Evolutionary conservation across 352 stramenopile species (phyloP).

Genomic region (Pythium oligandrum): DNA sequence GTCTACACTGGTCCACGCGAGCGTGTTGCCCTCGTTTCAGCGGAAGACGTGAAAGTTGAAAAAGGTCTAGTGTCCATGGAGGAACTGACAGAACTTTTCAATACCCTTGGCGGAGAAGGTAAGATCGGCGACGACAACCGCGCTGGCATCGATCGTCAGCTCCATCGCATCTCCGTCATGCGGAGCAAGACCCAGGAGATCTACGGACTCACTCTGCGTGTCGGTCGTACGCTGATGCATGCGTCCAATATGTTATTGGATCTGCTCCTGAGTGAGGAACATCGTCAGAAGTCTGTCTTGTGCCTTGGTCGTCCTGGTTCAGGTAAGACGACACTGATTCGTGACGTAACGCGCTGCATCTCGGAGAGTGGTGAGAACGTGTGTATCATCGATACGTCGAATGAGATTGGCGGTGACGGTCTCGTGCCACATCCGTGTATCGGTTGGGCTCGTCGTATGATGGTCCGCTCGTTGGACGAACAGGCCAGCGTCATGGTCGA

Average conservation of each 20-base stretch:
- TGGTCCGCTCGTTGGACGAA: conserved; percentile 65
- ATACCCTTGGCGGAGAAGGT: conserved; percentile 29
- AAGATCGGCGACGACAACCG: conserved; percentile 79
- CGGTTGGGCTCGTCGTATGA: conserved; percentile 70
- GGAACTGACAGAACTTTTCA: conserved; percentile 51
- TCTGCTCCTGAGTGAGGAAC: conserved; percentile 39
- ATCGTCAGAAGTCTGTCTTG: conserved; percentile 55
- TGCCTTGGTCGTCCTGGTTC: conserved; percentile 55
- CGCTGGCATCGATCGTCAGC: conserved; percentile 54
- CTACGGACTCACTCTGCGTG: conserved; percentile 64
- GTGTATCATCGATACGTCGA: conserved; percentile 87
- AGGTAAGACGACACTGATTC: conserved; percentile 87
- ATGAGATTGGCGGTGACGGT: conserved; percentile 89
- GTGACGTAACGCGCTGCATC: conserved; percentile 69
- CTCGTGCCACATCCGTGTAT: conserved; percentile 71
- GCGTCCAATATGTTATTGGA: conserved; percentile 62
- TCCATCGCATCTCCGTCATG: conserved; percentile 83
- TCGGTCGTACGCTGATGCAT: conserved; percentile 61
- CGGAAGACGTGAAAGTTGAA: not conserved
- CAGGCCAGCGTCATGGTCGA: conserved; percentile 84
- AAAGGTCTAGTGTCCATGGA: conserved; percentile 24
- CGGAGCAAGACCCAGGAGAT: conserved; percentile 45
- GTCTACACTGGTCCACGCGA: conserved; percentile 27
- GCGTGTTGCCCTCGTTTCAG: conserved; percentile 7
- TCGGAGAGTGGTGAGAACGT: conserved; percentile 62